phyloP scores from a whole-genome alignment of 2,329 filamentous ascomycete genomes.

The Hirsutella minnesotensis region DNA sequence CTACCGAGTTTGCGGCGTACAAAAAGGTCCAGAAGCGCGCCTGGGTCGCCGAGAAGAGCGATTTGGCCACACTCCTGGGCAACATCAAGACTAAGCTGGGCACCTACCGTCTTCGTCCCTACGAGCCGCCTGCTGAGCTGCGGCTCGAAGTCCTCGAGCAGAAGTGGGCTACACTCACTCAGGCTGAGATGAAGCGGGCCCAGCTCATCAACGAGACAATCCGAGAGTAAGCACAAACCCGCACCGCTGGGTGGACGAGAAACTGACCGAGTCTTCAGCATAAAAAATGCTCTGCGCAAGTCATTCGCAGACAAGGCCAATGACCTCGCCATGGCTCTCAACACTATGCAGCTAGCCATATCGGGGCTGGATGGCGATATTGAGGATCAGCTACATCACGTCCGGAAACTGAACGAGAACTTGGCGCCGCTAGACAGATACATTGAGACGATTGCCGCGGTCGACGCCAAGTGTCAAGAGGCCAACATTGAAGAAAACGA shows the following conservation, averaged over 20 bases:
- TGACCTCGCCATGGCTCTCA: slow-evolving; percentile 89
- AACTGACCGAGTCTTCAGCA: slow-evolving; percentile 37
- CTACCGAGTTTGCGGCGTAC: slow-evolving; percentile 71
- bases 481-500: slow-evolving; percentile 99
- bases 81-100: slow-evolving; percentile 99
- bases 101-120: slow-evolving; percentile 83
- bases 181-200: slow-evolving; percentile 76
- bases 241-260: background rate
- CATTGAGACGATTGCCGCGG: slow-evolving; percentile 70
- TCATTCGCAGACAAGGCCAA: slow-evolving; percentile 98
- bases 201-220: slow-evolving; percentile 98
- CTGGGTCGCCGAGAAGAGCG: slow-evolving; percentile 97
- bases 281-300: slow-evolving; percentile 87
- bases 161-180: slow-evolving; percentile 70
- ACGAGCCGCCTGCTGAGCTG: slow-evolving; percentile 78
- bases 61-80: slow-evolving; percentile 80
- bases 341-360: slow-evolving; percentile 88
- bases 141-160: slow-evolving; percentile 70
- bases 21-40: slow-evolving; percentile 83
- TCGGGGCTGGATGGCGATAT: slow-evolving; percentile 96
- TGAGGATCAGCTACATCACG: slow-evolving; percentile 85
- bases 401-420: slow-evolving; percentile 73
- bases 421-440: slow-evolving; percentile 85
- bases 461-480: slow-evolving; percentile 84
- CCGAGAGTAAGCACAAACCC: slow-evolving; percentile 53